Conservation (phyloP, 2,329 filamentous ascomycete genomes). For the Capronia epimyces region DNA sequence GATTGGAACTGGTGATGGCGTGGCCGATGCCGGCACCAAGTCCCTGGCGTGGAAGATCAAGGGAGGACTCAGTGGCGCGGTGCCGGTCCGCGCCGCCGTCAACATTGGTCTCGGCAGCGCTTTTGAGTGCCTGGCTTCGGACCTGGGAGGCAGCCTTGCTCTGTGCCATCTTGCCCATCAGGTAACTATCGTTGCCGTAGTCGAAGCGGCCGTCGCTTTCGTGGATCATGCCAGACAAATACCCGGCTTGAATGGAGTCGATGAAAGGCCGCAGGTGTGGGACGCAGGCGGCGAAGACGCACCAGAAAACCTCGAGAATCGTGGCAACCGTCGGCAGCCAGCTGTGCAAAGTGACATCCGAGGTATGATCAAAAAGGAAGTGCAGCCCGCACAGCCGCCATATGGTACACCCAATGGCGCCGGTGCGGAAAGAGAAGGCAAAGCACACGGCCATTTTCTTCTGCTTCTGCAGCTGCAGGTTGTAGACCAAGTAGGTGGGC, state of each 20-base stretch:
- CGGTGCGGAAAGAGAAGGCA: slow-evolving; percentile 16
- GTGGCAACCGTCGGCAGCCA: slow-evolving; percentile 17
- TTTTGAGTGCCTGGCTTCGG: slow-evolving; percentile 16
- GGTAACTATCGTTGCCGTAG: slow-evolving; percentile 20
- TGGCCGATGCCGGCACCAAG: slow-evolving; percentile 8
- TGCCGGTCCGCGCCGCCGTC: not conserved
- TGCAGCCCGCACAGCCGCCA: slow-evolving; percentile 14
- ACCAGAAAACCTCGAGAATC: slow-evolving; percentile 15
- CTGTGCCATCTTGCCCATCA: slow-evolving; percentile 19
- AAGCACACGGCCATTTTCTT: slow-evolving; percentile 26
- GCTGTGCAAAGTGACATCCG: slow-evolving; percentile 16
- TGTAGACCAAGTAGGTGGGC: slow-evolving; percentile 24
- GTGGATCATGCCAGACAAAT: slow-evolving; percentile 14
- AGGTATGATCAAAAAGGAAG: slow-evolving; percentile 10
- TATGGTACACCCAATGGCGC: slow-evolving; percentile 9
- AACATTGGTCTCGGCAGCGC: slow-evolving; percentile 6
- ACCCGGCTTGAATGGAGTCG: slow-evolving; percentile 20
- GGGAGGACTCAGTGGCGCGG: not conserved
- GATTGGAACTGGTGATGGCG: slow-evolving; percentile 6
- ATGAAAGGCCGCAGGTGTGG: slow-evolving; percentile 19
- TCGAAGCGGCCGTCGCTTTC: slow-evolving; percentile 16
- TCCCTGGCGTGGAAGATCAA: slow-evolving; percentile 16
- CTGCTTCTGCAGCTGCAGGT: slow-evolving; percentile 22
- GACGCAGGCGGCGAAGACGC: slow-evolving; percentile 15
- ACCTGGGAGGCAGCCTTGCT: slow-evolving; percentile 10